Percentiles rank a stretch among this genome's conserved stretches.
phyloP scores from a whole-genome alignment of 345 rosid genomes.

The Xanthoceras sorbifolium region DNA sequence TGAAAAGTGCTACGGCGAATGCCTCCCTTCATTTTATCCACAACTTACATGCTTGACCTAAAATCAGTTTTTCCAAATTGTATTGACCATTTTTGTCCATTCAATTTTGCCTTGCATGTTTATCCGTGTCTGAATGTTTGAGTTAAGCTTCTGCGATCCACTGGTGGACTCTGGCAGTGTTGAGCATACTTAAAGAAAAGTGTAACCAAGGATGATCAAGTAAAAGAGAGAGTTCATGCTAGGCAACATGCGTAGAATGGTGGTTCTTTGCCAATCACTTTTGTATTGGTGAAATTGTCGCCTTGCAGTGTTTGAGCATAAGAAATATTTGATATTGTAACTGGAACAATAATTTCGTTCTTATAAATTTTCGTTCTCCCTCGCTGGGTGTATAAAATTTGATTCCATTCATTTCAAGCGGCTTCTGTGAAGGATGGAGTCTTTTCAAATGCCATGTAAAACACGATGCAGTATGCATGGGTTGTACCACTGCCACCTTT shows the following conservation, averaged over 20 bases:
- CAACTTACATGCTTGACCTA: neutral
- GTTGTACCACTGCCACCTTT: neutral
- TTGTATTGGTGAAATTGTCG: neutral
- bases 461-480: constrained; percentile 1
- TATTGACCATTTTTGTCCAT: neutral
- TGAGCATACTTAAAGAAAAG: too few species aligned
- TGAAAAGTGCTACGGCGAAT: neutral
- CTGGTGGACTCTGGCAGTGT: too few species aligned
- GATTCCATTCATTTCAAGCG: neutral
- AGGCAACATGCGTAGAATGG: neutral
- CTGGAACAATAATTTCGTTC: neutral
- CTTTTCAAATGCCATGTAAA: neutral
- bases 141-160: neutral
- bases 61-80: neutral
- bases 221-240: neutral
- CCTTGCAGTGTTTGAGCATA: neutral
- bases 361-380: neutral
- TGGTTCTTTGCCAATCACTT: neutral
- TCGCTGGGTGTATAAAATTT: neutral
- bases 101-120: too few species aligned
- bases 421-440: neutral
- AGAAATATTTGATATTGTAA: neutral
- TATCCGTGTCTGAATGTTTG: too few species aligned
- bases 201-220: neutral
- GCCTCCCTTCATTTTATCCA: neutral